A percentile compares a stretch with the other conserved stretches of the same genome.
Evolutionary conservation across 805 yeast genomes (phyloP).

Genomic region (Pichia insulana): DNA sequence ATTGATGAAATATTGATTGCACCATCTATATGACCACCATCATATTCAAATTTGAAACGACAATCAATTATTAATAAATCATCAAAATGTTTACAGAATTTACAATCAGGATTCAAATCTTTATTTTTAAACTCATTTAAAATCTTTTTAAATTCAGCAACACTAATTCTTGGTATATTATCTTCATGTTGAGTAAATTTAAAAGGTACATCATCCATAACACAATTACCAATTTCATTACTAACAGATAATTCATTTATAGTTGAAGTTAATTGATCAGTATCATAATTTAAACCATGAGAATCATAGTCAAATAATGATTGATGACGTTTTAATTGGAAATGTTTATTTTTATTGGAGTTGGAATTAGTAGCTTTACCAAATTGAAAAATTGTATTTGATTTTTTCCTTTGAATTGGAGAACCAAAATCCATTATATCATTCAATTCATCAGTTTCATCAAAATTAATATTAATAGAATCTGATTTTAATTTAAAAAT

Average conservation of each 20-base stretch:
- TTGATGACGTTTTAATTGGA: constrained; percentile 22
- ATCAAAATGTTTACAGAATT: constrained; percentile 40
- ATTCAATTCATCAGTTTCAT: neutral
- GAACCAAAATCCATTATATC: constrained; percentile 26
- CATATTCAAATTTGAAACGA: constrained; percentile 83
- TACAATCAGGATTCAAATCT: constrained; percentile 27
- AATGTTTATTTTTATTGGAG: constrained; percentile 12
- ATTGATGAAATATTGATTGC: constrained; percentile 73
- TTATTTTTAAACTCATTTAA: constrained; percentile 33
- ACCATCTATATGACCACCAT: constrained; percentile 85
- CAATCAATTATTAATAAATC: constrained; percentile 68
- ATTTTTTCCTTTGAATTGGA: constrained; percentile 29
- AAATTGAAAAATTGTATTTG: constrained; percentile 7
- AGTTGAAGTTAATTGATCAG: constrained; percentile 20
- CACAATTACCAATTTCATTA: constrained; percentile 9
- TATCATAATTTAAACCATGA: constrained; percentile 9
- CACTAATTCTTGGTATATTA: constrained; percentile 61
- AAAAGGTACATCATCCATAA: constrained; percentile 6
- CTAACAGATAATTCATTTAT: constrained; percentile 19
- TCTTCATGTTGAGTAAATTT: constrained; percentile 24
- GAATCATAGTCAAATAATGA: constrained; percentile 14
- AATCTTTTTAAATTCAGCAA: constrained; percentile 46
- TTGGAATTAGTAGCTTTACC: neutral
- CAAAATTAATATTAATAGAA: neutral
- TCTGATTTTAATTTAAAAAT: constrained; percentile 4